These are phyloP conservation scores for Nakaseomyces glabratus DNA, from an alignment of 1,139 yeast species.

Conservation along the genomic window DNA sequence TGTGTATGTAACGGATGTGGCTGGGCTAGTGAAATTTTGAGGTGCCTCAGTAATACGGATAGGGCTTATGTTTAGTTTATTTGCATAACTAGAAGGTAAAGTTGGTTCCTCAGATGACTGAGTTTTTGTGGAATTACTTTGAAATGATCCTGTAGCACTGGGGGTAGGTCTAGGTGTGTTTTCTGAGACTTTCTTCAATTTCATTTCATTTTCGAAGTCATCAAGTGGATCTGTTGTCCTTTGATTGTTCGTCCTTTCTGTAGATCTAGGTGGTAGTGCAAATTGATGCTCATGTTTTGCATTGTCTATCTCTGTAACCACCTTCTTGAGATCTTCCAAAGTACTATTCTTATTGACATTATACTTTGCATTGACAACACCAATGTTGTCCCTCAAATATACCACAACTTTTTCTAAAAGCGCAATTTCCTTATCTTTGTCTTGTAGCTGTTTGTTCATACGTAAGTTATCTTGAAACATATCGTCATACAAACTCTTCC, in stretches of 20 bases:
- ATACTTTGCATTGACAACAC: slow-evolving; percentile 1
- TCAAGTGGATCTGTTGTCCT: slow-evolving; percentile 14
- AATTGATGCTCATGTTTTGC: slow-evolving; percentile 13
- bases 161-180: slow-evolving; percentile 6
- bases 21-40: slow-evolving; percentile 24
- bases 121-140: slow-evolving; percentile 5
- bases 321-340: slow-evolving; percentile 12
- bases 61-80: slow-evolving; percentile 3
- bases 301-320: slow-evolving; percentile 9
- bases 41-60: slow-evolving; percentile 4
- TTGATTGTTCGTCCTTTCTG: slow-evolving; percentile 20
- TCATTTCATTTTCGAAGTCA: slow-evolving; percentile 6
- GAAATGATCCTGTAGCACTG: slow-evolving; percentile 1
- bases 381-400: slow-evolving; percentile 11
- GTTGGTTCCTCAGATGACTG: slow-evolving; percentile 1
- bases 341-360: slow-evolving; percentile 7
- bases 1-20: slow-evolving; percentile 29
- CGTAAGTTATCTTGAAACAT: slow-evolving; percentile 27
- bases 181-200: slow-evolving; percentile 7
- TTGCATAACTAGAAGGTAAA: slow-evolving; percentile 1
- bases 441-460: slow-evolving; percentile 22
- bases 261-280: slow-evolving; percentile 27
- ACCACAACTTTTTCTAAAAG: slow-evolving; percentile 18
- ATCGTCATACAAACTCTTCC: slow-evolving; percentile 25
- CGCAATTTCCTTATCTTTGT: slow-evolving; percentile 23